These are phyloP conservation scores for Phytophthora nicotianae DNA, from an alignment of 352 stramenopile genomes.

Conservation along the genomic window DNA sequence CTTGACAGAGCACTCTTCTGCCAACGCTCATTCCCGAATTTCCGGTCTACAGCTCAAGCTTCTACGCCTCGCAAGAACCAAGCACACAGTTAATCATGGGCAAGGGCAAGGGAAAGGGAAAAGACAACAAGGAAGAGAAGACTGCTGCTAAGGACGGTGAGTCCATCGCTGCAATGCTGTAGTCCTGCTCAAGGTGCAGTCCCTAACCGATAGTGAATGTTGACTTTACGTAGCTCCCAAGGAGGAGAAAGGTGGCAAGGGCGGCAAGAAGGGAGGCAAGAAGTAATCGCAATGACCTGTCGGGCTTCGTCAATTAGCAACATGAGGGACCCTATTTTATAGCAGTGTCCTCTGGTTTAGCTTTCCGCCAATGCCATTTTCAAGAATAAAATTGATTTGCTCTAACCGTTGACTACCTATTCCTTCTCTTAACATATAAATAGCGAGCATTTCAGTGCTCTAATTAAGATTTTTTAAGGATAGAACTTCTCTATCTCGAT, in stretches of 20 bases:
- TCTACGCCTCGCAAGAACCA: slow-evolving; percentile 15
- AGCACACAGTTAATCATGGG: slow-evolving; percentile 15
- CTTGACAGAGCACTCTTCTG: too few species aligned
- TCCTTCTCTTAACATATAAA: slow-evolving; percentile 8
- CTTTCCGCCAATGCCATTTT: not conserved
- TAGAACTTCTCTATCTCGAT: not conserved
- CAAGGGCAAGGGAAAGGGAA: slow-evolving; percentile 43
- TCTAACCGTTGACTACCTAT: not conserved
- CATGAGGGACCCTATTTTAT: slow-evolving; percentile 6
- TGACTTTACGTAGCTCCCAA: slow-evolving; percentile 26
- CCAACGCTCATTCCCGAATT: slow-evolving; percentile 27
- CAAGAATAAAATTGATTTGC: slow-evolving; percentile 25
- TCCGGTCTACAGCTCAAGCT: slow-evolving; percentile 17
- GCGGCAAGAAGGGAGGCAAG: slow-evolving; percentile 63
- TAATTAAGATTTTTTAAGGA: not conserved
- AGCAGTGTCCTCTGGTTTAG: slow-evolving; percentile 12
- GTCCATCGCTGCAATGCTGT: slow-evolving; percentile 3
- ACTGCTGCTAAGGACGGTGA: slow-evolving; percentile 45
- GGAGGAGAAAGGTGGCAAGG: slow-evolving; percentile 39
- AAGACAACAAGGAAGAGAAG: slow-evolving; percentile 45
- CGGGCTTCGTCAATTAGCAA: slow-evolving; percentile 10
- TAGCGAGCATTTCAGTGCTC: not conserved
- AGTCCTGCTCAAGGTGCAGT: not conserved
- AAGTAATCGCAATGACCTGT: slow-evolving; percentile 36
- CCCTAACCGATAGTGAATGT: slow-evolving; percentile 3